These are phyloP conservation scores for Cercospora sp. DNA, from an alignment of 2,329 filamentous ascomycete species.

Conservation along the genomic window DNA sequence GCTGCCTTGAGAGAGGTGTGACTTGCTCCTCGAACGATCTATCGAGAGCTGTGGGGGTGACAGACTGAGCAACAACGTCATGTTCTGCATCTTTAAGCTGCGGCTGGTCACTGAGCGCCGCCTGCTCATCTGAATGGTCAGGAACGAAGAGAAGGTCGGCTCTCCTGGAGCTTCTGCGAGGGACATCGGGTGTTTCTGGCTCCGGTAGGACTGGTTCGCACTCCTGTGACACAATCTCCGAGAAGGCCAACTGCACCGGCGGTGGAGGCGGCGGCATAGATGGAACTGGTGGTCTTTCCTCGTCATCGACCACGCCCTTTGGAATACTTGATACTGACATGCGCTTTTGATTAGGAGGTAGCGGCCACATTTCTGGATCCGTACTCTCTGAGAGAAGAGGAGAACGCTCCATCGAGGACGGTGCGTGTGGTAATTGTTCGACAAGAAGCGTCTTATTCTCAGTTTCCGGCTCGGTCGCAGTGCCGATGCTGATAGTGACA, in stretches of 20 bases:
- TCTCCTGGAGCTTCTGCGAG: background rate
- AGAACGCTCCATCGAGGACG: slow-evolving; percentile 22
- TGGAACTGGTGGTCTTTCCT: slow-evolving; percentile 21
- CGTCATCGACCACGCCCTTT: slow-evolving; percentile 12
- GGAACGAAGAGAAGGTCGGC: background rate
- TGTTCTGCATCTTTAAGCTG: background rate
- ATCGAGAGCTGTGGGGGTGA: background rate
- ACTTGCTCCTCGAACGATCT: background rate
- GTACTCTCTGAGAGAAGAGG: slow-evolving; percentile 45
- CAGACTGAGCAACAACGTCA: background rate
- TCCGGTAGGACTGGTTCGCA: slow-evolving; percentile 23
- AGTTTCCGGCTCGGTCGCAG: slow-evolving; percentile 12
- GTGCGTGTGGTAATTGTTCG: slow-evolving; percentile 11
- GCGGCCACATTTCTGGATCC: slow-evolving; percentile 33
- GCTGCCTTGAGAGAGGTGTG: slow-evolving; percentile 7
- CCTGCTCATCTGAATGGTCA: background rate
- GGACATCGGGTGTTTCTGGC: background rate
- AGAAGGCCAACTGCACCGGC: slow-evolving; percentile 22
- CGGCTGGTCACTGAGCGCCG: background rate
- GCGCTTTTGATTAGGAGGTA: slow-evolving; percentile 14
- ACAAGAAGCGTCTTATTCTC: slow-evolving; percentile 14
- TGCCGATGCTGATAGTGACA: slow-evolving; percentile 11
- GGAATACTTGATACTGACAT: background rate
- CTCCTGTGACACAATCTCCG: slow-evolving; percentile 28
- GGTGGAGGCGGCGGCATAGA: slow-evolving; percentile 19